These are phyloP conservation scores for Dactylellina haptotyla DNA, from an alignment of 2,329 filamentous ascomycete genomes.

Conservation along the genomic window DNA sequence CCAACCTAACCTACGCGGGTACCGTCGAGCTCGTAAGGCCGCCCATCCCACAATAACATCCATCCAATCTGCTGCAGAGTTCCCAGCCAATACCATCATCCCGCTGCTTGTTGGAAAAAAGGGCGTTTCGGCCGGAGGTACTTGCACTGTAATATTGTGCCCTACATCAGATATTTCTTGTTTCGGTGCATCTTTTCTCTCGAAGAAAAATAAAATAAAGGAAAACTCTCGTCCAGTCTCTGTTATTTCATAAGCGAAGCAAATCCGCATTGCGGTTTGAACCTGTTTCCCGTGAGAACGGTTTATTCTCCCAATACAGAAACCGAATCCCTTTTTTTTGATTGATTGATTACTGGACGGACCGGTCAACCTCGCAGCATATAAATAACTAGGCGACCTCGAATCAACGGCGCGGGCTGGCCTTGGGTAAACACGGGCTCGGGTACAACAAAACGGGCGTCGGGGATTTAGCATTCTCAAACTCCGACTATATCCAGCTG, in stretches of 20 bases:
- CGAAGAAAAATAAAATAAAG: slow-evolving; percentile 3
- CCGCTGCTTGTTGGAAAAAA: not conserved
- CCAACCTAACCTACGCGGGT: not conserved
- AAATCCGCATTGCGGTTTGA: slow-evolving; percentile 24
- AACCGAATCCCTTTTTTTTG: slow-evolving; percentile 45
- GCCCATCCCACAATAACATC: slow-evolving; percentile 1
- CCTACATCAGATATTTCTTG: slow-evolving; percentile 1
- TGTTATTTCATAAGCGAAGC: slow-evolving; percentile 34
- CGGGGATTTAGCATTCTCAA: slow-evolving; percentile 51
- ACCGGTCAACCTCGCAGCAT: slow-evolving; percentile 27
- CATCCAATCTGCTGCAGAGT: not conserved
- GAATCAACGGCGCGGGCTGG: slow-evolving; percentile 10
- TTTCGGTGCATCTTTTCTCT: not conserved
- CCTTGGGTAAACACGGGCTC: slow-evolving; percentile 33
- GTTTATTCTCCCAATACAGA: slow-evolving; percentile 35
- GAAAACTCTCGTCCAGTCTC: not conserved
- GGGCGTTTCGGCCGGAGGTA: not conserved
- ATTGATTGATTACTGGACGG: not conserved
- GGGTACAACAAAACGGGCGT: slow-evolving; percentile 45
- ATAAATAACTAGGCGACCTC: slow-evolving; percentile 43
- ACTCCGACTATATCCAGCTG: slow-evolving; percentile 52
- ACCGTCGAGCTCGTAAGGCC: slow-evolving; percentile 20
- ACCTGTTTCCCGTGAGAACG: slow-evolving; percentile 1
- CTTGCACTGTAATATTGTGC: not conserved
- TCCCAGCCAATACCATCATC: slow-evolving; percentile 4